Evolutionary conservation across 768 basidiomycete genomes (phyloP).

Genomic region (Phlebiopsis flavidoalba): DNA sequence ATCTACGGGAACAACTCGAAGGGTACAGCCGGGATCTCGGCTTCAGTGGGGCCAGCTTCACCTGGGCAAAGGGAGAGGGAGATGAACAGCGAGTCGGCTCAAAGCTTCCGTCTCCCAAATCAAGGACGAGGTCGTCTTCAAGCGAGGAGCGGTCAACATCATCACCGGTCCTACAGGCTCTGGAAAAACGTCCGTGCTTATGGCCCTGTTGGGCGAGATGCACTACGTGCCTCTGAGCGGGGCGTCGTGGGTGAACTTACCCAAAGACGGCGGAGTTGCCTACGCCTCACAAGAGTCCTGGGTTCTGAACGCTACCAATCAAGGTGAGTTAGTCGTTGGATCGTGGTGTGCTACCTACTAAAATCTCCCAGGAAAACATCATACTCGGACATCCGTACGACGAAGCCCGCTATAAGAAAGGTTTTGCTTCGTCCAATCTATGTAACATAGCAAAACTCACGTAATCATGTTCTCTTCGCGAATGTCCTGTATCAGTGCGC

Average conservation of each 20-base stretch:
- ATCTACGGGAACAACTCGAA: background rate
- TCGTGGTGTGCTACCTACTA: background rate
- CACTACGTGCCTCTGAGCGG: constrained; percentile 22
- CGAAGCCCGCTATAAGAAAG: constrained; percentile 39
- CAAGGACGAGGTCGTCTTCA: constrained; percentile 22
- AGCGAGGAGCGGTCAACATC: constrained; percentile 19
- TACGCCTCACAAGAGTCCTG: constrained; percentile 46
- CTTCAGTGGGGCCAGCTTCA: constrained; percentile 20
- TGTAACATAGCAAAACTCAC: background rate
- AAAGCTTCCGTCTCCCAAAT: constrained; percentile 20
- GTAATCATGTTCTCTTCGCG: background rate
- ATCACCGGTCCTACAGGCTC: constrained; percentile 21
- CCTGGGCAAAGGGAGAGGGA: constrained; percentile 18
- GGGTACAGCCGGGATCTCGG: constrained; percentile 11
- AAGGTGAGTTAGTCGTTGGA: constrained; percentile 27
- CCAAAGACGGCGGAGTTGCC: constrained; percentile 38
- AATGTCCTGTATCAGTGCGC: constrained; percentile 35
- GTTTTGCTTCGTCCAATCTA: constrained; percentile 11
- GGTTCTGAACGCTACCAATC: constrained; percentile 42
- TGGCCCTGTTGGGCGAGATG: constrained; percentile 28
- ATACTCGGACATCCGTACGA: constrained; percentile 43
- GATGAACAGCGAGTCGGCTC: background rate
- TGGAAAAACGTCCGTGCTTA: constrained; percentile 23
- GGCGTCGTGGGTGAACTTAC: constrained; percentile 37
- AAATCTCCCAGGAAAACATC: constrained; percentile 36